These are phyloP conservation scores for Aspergillus carlsbadensis DNA, from an alignment of 495 filamentous ascomycete genomes.

Conservation along the genomic window DNA sequence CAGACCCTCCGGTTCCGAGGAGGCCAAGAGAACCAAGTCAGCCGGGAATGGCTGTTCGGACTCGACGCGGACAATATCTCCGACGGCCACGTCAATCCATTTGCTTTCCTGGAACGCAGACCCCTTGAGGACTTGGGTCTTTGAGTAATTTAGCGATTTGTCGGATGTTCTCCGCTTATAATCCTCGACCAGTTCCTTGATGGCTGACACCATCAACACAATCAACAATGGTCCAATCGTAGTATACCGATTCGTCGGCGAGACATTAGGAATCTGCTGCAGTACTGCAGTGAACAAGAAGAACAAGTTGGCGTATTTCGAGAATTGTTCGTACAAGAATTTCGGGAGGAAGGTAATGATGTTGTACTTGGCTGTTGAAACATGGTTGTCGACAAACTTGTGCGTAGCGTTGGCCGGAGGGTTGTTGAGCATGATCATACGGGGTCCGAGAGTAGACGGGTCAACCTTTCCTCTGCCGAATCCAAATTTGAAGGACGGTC, in stretches of 20 bases:
- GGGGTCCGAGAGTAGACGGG: constrained; percentile 84
- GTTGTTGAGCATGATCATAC: constrained; percentile 96
- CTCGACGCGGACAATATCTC: constrained; percentile 92
- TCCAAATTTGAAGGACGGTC: constrained; percentile 88
- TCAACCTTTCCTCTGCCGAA: constrained; percentile 84
- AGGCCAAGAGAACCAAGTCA: constrained; percentile 87
- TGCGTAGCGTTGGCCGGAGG: constrained; percentile 85
- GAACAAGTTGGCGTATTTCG: constrained; percentile 98
- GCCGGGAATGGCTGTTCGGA: constrained; percentile 96
- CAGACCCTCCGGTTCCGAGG: constrained; percentile 94
- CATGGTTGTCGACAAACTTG: constrained; percentile 93
- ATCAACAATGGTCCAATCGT: constrained; percentile 91
- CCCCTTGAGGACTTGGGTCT: constrained; percentile 78
- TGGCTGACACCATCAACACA: constrained; percentile 88
- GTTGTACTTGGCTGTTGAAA: constrained; percentile 98
- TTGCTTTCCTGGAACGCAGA: constrained; percentile 81
- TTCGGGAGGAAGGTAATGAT: constrained; percentile 92
- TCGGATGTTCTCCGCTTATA: constrained; percentile 87
- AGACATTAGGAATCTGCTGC: constrained; percentile 94
- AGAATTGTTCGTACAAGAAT: constrained; percentile 98
- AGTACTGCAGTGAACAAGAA: constrained; percentile 97
- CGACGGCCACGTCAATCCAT: constrained; percentile 93
- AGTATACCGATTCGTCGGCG: constrained; percentile 91
- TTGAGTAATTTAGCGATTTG: constrained; percentile 83
- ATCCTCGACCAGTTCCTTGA: constrained; percentile 93